Conservation (phyloP, 257 asterid genomes). For the Solanum piurae region DNA sequence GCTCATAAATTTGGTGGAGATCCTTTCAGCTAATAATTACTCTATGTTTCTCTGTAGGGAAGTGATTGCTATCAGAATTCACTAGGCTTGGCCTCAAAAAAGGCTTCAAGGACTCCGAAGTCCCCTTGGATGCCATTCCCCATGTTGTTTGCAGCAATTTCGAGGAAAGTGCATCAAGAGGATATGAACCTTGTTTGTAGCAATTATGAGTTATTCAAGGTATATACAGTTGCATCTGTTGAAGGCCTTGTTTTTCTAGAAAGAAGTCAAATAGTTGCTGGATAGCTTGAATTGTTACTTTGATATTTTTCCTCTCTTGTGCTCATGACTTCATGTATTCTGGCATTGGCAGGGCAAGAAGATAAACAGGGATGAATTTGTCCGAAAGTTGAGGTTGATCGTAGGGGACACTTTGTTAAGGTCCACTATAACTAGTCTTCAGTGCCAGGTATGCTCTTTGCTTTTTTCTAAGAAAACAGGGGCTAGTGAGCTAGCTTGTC, state of each 20-base stretch:
- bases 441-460: conserved; percentile 35
- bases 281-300: not conserved
- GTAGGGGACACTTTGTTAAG: conserved; percentile 65
- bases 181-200: conserved; percentile 43
- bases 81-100: conserved; percentile 12
- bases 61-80: conserved; percentile 18
- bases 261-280: not conserved
- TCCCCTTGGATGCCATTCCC: conserved; percentile 90
- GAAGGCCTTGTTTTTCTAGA: not conserved
- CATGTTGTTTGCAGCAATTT: conserved; percentile 59
- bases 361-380: conserved; percentile 56
- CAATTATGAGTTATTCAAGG: conserved; percentile 53
- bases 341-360: conserved; percentile 35
- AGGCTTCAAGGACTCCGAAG: conserved; percentile 39
- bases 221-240: conserved; percentile 4
- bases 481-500: not conserved
- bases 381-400: conserved; percentile 51
- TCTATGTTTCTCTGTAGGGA: conserved; percentile 19
- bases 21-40: not conserved
- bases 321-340: not conserved
- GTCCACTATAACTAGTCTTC: conserved; percentile 55
- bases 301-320: not conserved
- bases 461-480: not conserved
- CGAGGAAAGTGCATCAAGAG: conserved; percentile 37
- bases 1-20: not conserved